These are phyloP conservation scores for Penicillium angulare DNA, from an alignment of 495 filamentous ascomycete species.

Conservation along the genomic window DNA sequence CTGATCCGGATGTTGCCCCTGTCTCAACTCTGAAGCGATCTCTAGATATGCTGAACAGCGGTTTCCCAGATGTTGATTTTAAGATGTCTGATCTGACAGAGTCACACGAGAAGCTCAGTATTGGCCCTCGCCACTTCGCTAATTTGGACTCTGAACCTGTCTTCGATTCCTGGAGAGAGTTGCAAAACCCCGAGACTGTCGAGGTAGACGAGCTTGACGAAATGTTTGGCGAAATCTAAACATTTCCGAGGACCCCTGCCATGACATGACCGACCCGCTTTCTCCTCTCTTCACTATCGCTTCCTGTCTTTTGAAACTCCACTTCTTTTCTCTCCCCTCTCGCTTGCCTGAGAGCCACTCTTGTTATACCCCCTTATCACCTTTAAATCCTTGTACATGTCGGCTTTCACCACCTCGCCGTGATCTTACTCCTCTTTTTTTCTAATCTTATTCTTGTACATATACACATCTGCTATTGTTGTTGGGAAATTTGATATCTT, in stretches of 20 bases:
- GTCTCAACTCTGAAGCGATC: constrained; percentile 44
- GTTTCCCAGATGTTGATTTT: constrained; percentile 43
- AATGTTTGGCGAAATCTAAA: constrained; percentile 61
- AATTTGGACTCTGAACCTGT: constrained; percentile 39
- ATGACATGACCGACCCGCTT: background rate
- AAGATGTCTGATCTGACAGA: constrained; percentile 47
- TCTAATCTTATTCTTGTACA: constrained; percentile 36
- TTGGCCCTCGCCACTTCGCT: constrained; percentile 42
- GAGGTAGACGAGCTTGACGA: constrained; percentile 92
- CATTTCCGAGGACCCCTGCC: background rate
- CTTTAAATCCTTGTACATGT: constrained; percentile 31
- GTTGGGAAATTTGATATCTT: constrained; percentile 11
- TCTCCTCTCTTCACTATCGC: background rate
- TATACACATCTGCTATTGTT: constrained; percentile 29
- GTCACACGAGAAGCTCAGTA: constrained; percentile 37
- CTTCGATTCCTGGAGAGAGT: constrained; percentile 56
- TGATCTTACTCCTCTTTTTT: constrained; percentile 13
- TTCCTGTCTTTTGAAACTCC: background rate
- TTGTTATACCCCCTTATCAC: constrained; percentile 16
- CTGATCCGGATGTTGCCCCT: constrained; percentile 27
- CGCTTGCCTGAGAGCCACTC: constrained; percentile 11
- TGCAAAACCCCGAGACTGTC: constrained; percentile 81
- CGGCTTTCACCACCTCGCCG: constrained; percentile 22
- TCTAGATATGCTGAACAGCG: constrained; percentile 46
- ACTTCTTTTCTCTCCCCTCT: constrained; percentile 13